Percentiles rank a stretch among this genome's conserved stretches.
Evolutionary conservation across 2,329 filamentous ascomycete species (phyloP).

Genomic region (Cercospora citrullina): DNA sequence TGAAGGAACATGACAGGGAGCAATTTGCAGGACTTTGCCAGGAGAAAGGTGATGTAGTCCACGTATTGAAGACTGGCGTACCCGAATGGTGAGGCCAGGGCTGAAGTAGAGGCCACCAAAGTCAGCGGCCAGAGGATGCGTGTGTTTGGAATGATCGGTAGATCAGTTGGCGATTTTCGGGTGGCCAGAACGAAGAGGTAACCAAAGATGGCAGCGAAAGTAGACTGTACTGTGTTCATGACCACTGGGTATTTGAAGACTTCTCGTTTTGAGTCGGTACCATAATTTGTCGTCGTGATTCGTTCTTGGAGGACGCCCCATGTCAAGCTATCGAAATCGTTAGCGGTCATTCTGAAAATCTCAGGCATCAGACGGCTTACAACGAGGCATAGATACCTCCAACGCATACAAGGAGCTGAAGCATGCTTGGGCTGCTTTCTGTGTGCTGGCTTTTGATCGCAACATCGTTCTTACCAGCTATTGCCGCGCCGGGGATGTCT

Average conservation of each 20-base stretch:
- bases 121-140: constrained; percentile 75
- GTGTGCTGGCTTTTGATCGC: constrained; percentile 24
- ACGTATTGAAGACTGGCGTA: constrained; percentile 91
- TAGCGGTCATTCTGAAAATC: neutral
- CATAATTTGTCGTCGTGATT: constrained; percentile 89
- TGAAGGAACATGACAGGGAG: constrained; percentile 98
- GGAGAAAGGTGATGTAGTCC: constrained; percentile 96
- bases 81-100: constrained; percentile 90
- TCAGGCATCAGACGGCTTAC: constrained; percentile 51
- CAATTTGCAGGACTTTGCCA: constrained; percentile 97
- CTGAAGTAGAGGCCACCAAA: constrained; percentile 82
- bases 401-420: constrained; percentile 83
- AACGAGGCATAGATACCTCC: constrained; percentile 95
- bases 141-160: constrained; percentile 72
- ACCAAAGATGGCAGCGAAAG: constrained; percentile 81
- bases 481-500: constrained; percentile 22
- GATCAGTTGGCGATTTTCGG: constrained; percentile 46
- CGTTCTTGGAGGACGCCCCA: constrained; percentile 98
- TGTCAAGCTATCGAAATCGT: constrained; percentile 61
- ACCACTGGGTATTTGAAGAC: constrained; percentile 93
- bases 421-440: constrained; percentile 26
- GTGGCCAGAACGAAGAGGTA: constrained; percentile 73
- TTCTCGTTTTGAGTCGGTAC: constrained; percentile 59
- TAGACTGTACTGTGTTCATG: constrained; percentile 92
- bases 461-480: constrained; percentile 33